phyloP scores from a whole-genome alignment of 352 stramenopile genomes.

The Pythium aphanidermatum region DNA sequence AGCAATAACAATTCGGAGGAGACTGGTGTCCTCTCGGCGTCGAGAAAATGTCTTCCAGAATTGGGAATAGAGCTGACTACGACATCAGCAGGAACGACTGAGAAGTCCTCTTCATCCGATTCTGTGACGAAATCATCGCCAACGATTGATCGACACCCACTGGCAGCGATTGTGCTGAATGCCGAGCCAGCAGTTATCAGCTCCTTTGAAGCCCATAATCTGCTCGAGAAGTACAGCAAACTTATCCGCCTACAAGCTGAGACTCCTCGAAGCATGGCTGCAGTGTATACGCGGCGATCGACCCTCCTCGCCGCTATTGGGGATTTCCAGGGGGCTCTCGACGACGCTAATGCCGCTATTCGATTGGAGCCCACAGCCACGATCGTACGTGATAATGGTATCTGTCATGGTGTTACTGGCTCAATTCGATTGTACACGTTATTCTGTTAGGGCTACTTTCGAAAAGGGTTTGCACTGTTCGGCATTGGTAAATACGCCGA shows the following conservation, averaged over 20 bases:
- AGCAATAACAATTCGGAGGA: conserved; percentile 5
- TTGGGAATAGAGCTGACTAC: too few relatives aligned
- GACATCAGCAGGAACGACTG: too few relatives aligned
- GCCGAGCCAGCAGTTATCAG: conserved; percentile 7
- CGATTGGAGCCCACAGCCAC: conserved; percentile 41
- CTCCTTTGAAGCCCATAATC: conserved; percentile 9
- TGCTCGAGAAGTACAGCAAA: conserved; percentile 67
- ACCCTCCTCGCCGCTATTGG: conserved; percentile 52
- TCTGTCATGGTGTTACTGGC: conserved; percentile 31
- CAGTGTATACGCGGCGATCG: conserved; percentile 49
- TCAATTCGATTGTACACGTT: conserved; percentile 10
- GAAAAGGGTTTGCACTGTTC: conserved; percentile 57
- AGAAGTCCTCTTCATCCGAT: too few relatives aligned
- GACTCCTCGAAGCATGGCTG: conserved; percentile 44
- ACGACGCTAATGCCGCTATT: conserved; percentile 50
- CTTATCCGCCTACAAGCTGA: conserved; percentile 48
- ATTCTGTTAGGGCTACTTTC: conserved; percentile 50
- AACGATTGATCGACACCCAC: background rate
- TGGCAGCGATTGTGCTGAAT: conserved; percentile 7
- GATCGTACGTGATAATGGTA: conserved; percentile 26
- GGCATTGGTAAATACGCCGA: conserved; percentile 42
- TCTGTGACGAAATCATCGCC: too few relatives aligned
- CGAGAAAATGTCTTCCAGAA: too few relatives aligned
- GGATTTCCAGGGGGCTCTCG: conserved; percentile 33
- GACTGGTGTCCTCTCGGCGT: too few relatives aligned